phyloP scores from a whole-genome alignment of 73 alveolate species.

The Paramecium primaurelia region DNA sequence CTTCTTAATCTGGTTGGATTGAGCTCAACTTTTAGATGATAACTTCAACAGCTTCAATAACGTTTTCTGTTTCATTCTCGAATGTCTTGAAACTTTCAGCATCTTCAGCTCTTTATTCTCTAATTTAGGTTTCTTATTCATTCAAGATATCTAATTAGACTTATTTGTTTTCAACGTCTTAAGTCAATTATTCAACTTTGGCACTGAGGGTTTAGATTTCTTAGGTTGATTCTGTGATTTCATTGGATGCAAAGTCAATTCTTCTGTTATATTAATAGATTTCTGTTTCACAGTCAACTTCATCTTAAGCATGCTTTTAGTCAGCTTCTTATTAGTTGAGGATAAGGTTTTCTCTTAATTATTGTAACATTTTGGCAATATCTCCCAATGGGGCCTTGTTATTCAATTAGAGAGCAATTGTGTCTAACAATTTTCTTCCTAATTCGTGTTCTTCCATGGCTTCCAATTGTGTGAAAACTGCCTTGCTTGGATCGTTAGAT shows the following conservation, averaged over 20 bases:
- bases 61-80: slow-evolving; percentile 51
- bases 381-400: slow-evolving; percentile 64
- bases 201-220: slow-evolving; percentile 53
- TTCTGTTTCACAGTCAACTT: slow-evolving; percentile 52
- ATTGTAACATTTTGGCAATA: slow-evolving; percentile 56
- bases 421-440: slow-evolving; percentile 59
- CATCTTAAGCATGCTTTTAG: slow-evolving; percentile 44
- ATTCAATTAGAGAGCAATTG: slow-evolving; percentile 58
- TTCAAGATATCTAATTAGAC: slow-evolving; percentile 38
- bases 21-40: slow-evolving; percentile 38
- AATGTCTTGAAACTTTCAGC: slow-evolving; percentile 20
- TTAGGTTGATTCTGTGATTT: slow-evolving; percentile 49
- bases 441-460: slow-evolving; percentile 63
- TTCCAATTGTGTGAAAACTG: slow-evolving; percentile 45
- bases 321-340: slow-evolving; percentile 52
- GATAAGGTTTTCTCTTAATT: slow-evolving; percentile 53
- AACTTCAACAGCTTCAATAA: slow-evolving; percentile 53
- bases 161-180: slow-evolving; percentile 41
- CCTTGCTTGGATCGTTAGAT: slow-evolving; percentile 38
- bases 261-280: slow-evolving; percentile 49
- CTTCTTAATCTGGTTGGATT: slow-evolving; percentile 53
- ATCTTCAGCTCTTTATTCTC: slow-evolving; percentile 62
- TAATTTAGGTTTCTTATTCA: slow-evolving; percentile 49
- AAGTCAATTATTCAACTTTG: slow-evolving; percentile 5
- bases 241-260: slow-evolving; percentile 51